Percentiles rank a stretch among this genome's conserved stretches.
These are phyloP conservation scores for Beauveria brongniartii DNA, from an alignment of 2,329 filamentous ascomycete genomes.

Conservation along the genomic window DNA sequence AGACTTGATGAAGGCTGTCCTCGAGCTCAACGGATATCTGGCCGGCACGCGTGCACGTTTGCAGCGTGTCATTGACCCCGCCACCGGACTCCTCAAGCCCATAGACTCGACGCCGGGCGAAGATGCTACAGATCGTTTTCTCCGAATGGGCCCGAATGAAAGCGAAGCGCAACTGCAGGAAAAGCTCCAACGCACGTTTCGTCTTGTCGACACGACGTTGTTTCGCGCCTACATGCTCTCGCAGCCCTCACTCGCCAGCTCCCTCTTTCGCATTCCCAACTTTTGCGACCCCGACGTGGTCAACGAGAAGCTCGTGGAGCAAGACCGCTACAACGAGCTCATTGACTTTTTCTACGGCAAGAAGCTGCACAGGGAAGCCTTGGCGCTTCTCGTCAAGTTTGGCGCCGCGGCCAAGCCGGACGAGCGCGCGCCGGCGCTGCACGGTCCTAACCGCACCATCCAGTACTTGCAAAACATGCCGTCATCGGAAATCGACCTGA, in stretches of 20 bases:
- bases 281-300: conserved; percentile 96
- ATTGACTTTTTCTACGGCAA: conserved; percentile 98
- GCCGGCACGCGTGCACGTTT: conserved; percentile 70
- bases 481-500: conserved; percentile 79
- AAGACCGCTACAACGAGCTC: conserved; percentile 80
- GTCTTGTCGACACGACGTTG: conserved; percentile 83
- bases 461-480: conserved; percentile 85
- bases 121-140: conserved; percentile 46
- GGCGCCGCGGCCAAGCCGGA: conserved; percentile 51
- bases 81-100: conserved; percentile 53
- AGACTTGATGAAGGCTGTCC: conserved; percentile 72
- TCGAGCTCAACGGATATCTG: conserved; percentile 78
- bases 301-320: conserved; percentile 83
- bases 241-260: conserved; percentile 73
- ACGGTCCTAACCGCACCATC: conserved; percentile 76
- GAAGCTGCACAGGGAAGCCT: conserved; percentile 77
- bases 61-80: conserved; percentile 53
- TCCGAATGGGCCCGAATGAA: conserved; percentile 39
- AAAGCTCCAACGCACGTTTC: conserved; percentile 68
- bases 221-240: conserved; percentile 96
- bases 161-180: conserved; percentile 56
- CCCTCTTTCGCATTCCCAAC: conserved; percentile 90
- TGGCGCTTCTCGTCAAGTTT: conserved; percentile 75
- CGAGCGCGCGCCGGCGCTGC: conserved; percentile 46
- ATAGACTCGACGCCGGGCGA: conserved; percentile 36